Evolutionary conservation across 164 flowering plant genomes (phyloP).

Genomic region (Magnolia sinica): DNA sequence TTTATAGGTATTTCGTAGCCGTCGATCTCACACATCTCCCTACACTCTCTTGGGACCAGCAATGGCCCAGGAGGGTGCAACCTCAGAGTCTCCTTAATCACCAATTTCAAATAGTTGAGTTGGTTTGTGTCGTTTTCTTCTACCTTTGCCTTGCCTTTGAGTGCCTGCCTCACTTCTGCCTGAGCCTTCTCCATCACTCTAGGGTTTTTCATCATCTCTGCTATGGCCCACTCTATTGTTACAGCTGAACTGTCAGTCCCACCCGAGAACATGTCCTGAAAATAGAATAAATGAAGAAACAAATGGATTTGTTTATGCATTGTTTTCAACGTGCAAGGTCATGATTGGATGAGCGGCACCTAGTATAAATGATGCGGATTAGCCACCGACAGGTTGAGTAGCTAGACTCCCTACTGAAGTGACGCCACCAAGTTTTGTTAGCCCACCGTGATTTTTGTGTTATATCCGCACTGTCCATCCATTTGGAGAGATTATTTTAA

Average conservation of each 20-base stretch:
- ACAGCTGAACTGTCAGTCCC: constrained; percentile 8
- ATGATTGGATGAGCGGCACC: too few relatives aligned
- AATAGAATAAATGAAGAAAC: neutral
- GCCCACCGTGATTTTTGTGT: too few relatives aligned
- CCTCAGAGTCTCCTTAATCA: constrained; percentile 31
- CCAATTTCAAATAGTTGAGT: constrained; percentile 5
- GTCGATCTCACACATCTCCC: constrained; percentile 11
- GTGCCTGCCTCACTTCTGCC: constrained; percentile 3
- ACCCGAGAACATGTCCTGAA: constrained; percentile 6
- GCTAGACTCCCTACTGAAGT: too few relatives aligned
- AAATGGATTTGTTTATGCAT: neutral
- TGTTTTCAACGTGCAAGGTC: neutral
- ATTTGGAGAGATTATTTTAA: too few relatives aligned
- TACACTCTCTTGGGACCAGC: constrained; percentile 32
- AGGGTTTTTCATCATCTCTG: constrained; percentile 12
- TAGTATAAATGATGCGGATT: too few relatives aligned
- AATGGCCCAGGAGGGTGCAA: constrained; percentile 44
- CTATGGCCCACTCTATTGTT: constrained; percentile 6
- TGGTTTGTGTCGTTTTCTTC: neutral
- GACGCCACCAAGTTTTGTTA: too few relatives aligned
- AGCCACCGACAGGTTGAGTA: too few relatives aligned
- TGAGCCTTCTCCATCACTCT: constrained; percentile 11
- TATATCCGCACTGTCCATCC: too few relatives aligned
- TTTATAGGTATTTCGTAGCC: constrained; percentile 30
- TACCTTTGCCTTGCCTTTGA: constrained; percentile 6